Evolutionary conservation across 495 filamentous ascomycete species (phyloP).

Genomic region (Cryomyces antarcticus): DNA sequence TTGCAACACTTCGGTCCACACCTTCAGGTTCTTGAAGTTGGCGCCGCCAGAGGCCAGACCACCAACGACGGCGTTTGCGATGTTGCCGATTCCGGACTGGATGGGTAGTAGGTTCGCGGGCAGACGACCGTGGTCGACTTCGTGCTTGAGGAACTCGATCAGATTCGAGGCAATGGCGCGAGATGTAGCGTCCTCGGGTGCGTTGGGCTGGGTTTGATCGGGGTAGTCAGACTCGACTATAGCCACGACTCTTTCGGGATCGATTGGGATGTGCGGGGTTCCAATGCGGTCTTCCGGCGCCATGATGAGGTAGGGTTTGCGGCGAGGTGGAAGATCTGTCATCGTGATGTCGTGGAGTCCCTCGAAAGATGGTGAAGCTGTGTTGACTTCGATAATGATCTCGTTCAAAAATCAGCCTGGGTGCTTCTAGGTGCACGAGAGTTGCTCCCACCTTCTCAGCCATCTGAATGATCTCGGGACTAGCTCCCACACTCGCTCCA

Average conservation of each 20-base stretch:
- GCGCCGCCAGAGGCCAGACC: conserved; percentile 29
- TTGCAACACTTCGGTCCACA: conserved; percentile 90
- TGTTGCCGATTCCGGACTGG: conserved; percentile 84
- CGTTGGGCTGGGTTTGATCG: conserved; percentile 61
- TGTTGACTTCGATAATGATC: conserved; percentile 90
- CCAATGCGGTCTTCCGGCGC: conserved; percentile 62
- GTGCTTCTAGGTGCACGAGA: neutral
- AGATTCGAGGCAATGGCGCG: conserved; percentile 58
- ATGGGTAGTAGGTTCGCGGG: conserved; percentile 63
- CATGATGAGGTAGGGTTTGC: conserved; percentile 81
- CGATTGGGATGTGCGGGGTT: conserved; percentile 64
- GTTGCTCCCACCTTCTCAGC: conserved; percentile 43
- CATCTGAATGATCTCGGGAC: conserved; percentile 73
- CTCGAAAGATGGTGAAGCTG: conserved; percentile 62
- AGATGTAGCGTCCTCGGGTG: conserved; percentile 52
- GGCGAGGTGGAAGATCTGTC: conserved; percentile 57
- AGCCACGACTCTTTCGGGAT: conserved; percentile 72
- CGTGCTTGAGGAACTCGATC: conserved; percentile 72
- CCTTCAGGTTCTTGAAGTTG: conserved; percentile 71
- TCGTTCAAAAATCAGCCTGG: conserved; percentile 3
- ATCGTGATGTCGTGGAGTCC: conserved; percentile 83
- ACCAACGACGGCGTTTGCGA: conserved; percentile 53
- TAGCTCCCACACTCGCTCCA: conserved; percentile 70
- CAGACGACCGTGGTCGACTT: conserved; percentile 56
- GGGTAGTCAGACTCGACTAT: conserved; percentile 71